Percentiles rank a stretch among this genome's conserved stretches.
phyloP scores from a whole-genome alignment of 1,284 basidiomycete species.

The Malassezia pachydermatis region DNA sequence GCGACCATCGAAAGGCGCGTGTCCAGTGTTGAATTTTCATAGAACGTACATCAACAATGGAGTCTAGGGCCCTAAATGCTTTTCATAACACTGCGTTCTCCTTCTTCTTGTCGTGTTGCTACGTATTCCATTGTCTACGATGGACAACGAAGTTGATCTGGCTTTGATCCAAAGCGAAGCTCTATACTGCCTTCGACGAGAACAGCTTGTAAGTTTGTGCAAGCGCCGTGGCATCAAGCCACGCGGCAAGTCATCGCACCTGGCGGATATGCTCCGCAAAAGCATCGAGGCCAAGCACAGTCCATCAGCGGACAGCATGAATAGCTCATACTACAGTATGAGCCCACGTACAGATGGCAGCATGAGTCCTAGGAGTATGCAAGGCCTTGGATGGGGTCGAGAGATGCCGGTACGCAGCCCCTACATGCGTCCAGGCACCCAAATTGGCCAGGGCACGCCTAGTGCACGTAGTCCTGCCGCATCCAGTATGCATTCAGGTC shows the following conservation, averaged over 20 bases:
- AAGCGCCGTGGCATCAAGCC: conserved; percentile 15
- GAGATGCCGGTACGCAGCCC: too few relatives aligned
- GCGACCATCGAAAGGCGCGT: neutral
- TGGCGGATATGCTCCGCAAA: conserved; percentile 11
- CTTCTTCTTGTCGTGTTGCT: neutral
- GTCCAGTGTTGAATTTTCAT: neutral
- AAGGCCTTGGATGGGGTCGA: too few relatives aligned
- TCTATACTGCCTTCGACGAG: conserved; percentile 11
- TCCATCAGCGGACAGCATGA: too few relatives aligned
- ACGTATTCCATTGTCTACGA: neutral
- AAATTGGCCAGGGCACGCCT: too few relatives aligned
- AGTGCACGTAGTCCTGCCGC: too few relatives aligned
- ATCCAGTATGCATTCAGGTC: too few relatives aligned
- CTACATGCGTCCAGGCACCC: too few relatives aligned
- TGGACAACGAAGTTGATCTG: conserved; percentile 6
- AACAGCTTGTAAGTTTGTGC: conserved; percentile 16
- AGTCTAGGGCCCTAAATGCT: too few relatives aligned
- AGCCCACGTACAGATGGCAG: too few relatives aligned
- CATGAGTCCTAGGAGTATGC: too few relatives aligned
- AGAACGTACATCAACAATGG: conserved; percentile 4
- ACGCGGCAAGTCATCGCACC: conserved; percentile 8
- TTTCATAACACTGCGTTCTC: neutral
- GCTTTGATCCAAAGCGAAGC: conserved; percentile 17
- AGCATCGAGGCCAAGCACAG: neutral
- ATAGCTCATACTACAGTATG: too few relatives aligned